Base-by-base conservation (phyloP, 2,329 filamentous ascomycete genomes). In the Aspergillus nomiae region DNA sequence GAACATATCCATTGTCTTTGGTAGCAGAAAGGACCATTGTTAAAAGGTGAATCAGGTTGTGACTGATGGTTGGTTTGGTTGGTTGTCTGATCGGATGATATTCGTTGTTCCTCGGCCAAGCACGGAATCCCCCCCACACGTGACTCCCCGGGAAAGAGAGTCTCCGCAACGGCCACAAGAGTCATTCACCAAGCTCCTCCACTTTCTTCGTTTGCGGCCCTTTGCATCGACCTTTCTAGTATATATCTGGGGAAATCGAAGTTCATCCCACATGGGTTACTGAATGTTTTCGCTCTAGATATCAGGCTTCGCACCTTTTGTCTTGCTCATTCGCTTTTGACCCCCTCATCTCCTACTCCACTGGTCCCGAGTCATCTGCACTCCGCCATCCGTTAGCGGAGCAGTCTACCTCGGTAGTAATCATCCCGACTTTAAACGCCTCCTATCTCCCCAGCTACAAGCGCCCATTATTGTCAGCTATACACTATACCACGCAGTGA, bases 51-150 rank as follows among this genome's bases (percentile, higher is more conserved):
- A 26, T 26, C 45, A 5, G 45, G 11, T 16, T 16, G 24, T 24
- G n/a, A 16, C 11, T 48, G 21, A 16, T 7, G 45, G 45, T 28
- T 10, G 19, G 19, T 34, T 28, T 10, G 19, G 19, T 34, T n/a
- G 48, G 32, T 51, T 16, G 19, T 16, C 48, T 51, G 48, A 46
- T 58, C 56, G 56, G 56, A 32, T 32, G 56, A 58, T 50, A 32
- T 45, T 63, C 41, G 50, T 59, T 46, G 30, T 59, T 51, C 62
- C 64, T 69, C 67, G 67, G 68, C 61, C 64, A 63, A 60, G 64
- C 67, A 70, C 68, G 65, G 68, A 64, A 66, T 58, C 55, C 62
- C 63, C 67, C 63, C 64, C 63, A 64, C 69, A 71, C 69, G 69
- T 71, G 69, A 71, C 67, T 60, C 61, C 69, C 69, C 67, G 64